Conservation (phyloP, 192 early-diverging fungal species). For the Ramicandelaber brevisporus region DNA sequence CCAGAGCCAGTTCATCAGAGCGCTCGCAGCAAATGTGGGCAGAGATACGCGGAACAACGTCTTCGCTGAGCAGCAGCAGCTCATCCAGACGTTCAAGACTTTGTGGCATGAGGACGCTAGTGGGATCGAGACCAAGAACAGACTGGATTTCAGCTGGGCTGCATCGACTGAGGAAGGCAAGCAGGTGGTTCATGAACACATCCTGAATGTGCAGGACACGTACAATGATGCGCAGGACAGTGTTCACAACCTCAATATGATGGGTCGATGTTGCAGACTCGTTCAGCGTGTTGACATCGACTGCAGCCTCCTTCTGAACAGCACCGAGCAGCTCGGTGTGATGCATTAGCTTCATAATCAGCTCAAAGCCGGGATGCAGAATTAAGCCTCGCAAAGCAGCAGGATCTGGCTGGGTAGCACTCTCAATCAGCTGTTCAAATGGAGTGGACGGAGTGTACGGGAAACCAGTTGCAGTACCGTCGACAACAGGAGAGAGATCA, state of each 20-base stretch:
- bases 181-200: constrained; percentile 33
- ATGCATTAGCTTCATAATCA: constrained; percentile 48
- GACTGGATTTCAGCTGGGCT: constrained; percentile 5
- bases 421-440: constrained; percentile 1
- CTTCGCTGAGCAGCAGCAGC: constrained; percentile 38
- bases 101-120: constrained; percentile 14
- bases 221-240: constrained; percentile 30
- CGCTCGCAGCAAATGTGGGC: constrained; percentile 39
- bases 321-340: constrained; percentile 37
- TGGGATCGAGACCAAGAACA: constrained; percentile 17
- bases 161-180: constrained; percentile 24
- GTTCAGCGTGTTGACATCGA: constrained; percentile 34
- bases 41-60: constrained; percentile 46
- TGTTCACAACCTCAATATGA: no score
- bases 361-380: constrained; percentile 66
- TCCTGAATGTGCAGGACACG: constrained; percentile 49
- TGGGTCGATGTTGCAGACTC: constrained; percentile 4
- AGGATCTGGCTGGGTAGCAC: constrained; percentile 3
- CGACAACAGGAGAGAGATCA: constrained; percentile 26
- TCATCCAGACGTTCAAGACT: constrained; percentile 51
- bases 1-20: no score
- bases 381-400: constrained; percentile 15
- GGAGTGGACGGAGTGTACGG: not conserved
- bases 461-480: constrained; percentile 2
- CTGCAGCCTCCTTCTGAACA: constrained; percentile 39